phyloP scores from a whole-genome alignment of 139 green algal genomes.

The Ulvella scutata region DNA sequence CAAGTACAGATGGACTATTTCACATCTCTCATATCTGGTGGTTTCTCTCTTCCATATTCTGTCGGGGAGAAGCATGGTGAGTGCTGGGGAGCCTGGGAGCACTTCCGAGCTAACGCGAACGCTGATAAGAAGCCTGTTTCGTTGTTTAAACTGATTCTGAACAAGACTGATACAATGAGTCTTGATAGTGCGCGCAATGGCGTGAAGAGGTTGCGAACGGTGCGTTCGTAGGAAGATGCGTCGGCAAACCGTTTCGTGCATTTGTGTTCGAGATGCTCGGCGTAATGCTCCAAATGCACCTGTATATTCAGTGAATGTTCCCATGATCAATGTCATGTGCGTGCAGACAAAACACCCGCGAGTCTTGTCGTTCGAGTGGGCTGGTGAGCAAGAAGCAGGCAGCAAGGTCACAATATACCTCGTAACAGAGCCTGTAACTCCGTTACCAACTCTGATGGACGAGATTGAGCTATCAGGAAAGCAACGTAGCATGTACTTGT shows the following conservation, averaged over 20 bases:
- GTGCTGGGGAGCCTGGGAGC: slow-evolving; percentile 58
- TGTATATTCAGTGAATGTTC: neutral
- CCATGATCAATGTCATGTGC: neutral
- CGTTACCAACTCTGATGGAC: slow-evolving; percentile 41
- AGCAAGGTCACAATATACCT: slow-evolving; percentile 53
- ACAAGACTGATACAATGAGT: slow-evolving; percentile 30
- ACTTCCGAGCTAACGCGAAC: slow-evolving; percentile 36
- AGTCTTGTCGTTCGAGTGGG: slow-evolving; percentile 65
- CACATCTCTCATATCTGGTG: slow-evolving; percentile 43
- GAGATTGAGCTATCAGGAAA: slow-evolving; percentile 31
- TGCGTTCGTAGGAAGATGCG: slow-evolving; percentile 6
- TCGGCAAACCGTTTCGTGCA: neutral
- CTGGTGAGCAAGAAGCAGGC: slow-evolving; percentile 55
- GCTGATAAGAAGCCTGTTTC: slow-evolving; percentile 53
- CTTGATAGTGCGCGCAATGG: slow-evolving; percentile 58
- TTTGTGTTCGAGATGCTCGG: neutral
- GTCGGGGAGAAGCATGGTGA: slow-evolving; percentile 29
- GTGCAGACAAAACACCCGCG: slow-evolving; percentile 48
- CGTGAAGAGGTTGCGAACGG: slow-evolving; percentile 58
- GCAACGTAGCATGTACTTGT: slow-evolving; percentile 68
- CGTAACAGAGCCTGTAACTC: slow-evolving; percentile 63
- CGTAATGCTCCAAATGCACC: neutral
- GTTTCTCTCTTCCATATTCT: slow-evolving; percentile 42
- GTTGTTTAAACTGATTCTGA: slow-evolving; percentile 48
- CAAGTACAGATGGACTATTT: slow-evolving; percentile 24